Percentiles rank a stretch among this genome's conserved stretches.
Conservation (phyloP, 192 early-diverging fungal genomes). For the Phycomyces nitens region DNA sequence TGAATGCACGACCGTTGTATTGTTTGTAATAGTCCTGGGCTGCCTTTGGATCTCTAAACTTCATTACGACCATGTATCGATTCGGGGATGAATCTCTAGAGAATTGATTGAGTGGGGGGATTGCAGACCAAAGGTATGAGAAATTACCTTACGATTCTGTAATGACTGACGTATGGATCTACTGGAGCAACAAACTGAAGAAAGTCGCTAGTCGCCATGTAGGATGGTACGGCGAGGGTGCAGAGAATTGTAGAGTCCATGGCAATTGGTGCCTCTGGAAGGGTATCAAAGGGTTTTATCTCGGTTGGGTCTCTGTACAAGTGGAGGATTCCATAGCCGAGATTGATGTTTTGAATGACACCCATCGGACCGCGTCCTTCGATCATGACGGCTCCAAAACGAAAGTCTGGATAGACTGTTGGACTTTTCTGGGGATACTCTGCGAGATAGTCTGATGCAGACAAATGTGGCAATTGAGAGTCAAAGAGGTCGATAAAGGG, state of each 20-base stretch:
- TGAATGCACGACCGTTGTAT: slow-evolving; percentile 85
- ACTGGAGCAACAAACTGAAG: slow-evolving; percentile 77
- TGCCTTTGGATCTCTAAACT: slow-evolving; percentile 59
- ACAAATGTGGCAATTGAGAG: no score
- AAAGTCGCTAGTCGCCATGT: slow-evolving; percentile 89
- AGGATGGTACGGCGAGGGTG: slow-evolving; percentile 83
- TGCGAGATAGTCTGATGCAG: slow-evolving; percentile 4
- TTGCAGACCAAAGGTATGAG: no score
- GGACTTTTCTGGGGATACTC: not conserved
- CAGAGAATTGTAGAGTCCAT: slow-evolving; percentile 49
- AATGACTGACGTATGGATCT: slow-evolving; percentile 64
- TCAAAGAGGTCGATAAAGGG: no score
- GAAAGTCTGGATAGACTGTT: slow-evolving; percentile 9
- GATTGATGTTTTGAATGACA: not conserved
- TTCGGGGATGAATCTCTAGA: slow-evolving; percentile 76
- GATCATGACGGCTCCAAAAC: not conserved
- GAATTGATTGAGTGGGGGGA: not conserved
- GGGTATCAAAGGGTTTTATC: slow-evolving; percentile 8
- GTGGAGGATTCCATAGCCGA: slow-evolving; percentile 57
- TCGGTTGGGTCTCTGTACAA: slow-evolving; percentile 57
- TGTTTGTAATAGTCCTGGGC: slow-evolving; percentile 68
- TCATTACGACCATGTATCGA: slow-evolving; percentile 84
- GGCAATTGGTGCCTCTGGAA: slow-evolving; percentile 7
- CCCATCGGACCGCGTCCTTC: not conserved
- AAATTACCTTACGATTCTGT: slow-evolving; percentile 70